phyloP scores from a whole-genome alignment of 2,329 filamentous ascomycete genomes.

The Beauveria sp. region DNA sequence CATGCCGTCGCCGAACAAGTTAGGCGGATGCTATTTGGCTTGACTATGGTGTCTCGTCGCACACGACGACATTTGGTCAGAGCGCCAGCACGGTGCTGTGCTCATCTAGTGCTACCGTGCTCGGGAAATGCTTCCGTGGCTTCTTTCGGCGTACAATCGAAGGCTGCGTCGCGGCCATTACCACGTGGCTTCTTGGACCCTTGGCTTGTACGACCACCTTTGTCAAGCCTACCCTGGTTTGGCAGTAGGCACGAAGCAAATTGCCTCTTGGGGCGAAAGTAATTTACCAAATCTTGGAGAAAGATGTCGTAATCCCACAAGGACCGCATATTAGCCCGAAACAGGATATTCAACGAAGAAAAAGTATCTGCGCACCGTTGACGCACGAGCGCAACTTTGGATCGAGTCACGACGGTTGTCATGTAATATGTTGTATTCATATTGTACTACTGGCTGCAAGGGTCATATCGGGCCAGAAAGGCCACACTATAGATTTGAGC shows the following conservation, averaged over 20 bases:
- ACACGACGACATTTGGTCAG: neutral
- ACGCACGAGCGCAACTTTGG: neutral
- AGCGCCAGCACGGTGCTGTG: neutral
- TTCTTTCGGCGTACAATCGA: neutral
- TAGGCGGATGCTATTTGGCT: neutral
- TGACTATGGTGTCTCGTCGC: neutral
- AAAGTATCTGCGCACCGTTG: neutral
- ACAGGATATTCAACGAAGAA: neutral
- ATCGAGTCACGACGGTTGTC: neutral
- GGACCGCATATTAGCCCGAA: too few relatives aligned
- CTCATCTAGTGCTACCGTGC: slow-evolving; percentile 7
- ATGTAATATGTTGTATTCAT: neutral
- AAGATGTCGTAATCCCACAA: neutral
- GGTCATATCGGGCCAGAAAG: too few relatives aligned
- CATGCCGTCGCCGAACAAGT: neutral
- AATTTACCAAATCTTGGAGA: neutral
- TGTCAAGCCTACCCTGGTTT: neutral
- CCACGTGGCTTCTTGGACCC: neutral
- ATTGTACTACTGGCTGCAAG: neutral
- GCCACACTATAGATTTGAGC: neutral
- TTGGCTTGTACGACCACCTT: neutral
- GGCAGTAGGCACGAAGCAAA: slow-evolving; percentile 1
- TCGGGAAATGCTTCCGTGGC: neutral
- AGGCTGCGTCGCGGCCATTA: neutral
- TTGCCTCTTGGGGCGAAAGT: neutral